Evolutionary conservation across 352 stramenopile genomes (phyloP).

Genomic region (Paralagenidium karlingii): DNA sequence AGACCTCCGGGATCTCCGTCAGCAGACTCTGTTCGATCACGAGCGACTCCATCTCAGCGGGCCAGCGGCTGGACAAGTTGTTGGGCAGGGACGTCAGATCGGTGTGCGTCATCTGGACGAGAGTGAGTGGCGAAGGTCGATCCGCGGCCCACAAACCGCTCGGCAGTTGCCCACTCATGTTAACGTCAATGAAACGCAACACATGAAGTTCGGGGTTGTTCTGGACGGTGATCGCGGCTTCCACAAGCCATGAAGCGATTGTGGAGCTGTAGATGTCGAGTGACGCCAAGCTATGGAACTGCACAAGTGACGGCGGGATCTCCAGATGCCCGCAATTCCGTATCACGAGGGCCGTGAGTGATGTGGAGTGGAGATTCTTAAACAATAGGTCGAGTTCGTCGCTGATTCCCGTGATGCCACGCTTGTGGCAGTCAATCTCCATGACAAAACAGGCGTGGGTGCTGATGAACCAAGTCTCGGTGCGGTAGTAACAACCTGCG

Average conservation of each 20-base stretch:
- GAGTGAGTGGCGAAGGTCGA: slow-evolving; percentile 10
- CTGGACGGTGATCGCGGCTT: slow-evolving; percentile 1
- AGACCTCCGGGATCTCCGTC: background rate
- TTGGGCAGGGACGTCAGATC: slow-evolving; percentile 6
- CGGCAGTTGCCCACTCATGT: slow-evolving; percentile 6
- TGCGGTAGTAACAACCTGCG: too few species aligned
- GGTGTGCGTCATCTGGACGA: slow-evolving; percentile 6
- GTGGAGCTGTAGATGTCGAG: slow-evolving; percentile 13
- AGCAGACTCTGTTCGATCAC: slow-evolving; percentile 6
- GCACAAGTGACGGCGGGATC: slow-evolving; percentile 7
- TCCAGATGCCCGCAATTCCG: slow-evolving; percentile 6
- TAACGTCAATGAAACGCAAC: slow-evolving; percentile 7
- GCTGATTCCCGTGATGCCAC: background rate
- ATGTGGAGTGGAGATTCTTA: slow-evolving; percentile 2
- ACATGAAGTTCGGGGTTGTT: slow-evolving; percentile 5
- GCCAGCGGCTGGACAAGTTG: slow-evolving; percentile 4
- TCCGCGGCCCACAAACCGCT: slow-evolving; percentile 4
- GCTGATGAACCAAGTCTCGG: too few species aligned
- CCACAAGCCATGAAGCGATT: slow-evolving; percentile 2
- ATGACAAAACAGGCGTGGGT: slow-evolving; percentile 6
- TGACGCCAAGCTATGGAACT: slow-evolving; percentile 1
- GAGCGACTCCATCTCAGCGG: slow-evolving; percentile 6
- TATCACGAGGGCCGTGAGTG: slow-evolving; percentile 5
- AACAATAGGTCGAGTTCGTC: slow-evolving; percentile 2
- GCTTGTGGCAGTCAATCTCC: slow-evolving; percentile 7